Evolutionary conservation across 148 eudicot genomes (phyloP).

Genomic region (Rhododendron mucronatum): DNA sequence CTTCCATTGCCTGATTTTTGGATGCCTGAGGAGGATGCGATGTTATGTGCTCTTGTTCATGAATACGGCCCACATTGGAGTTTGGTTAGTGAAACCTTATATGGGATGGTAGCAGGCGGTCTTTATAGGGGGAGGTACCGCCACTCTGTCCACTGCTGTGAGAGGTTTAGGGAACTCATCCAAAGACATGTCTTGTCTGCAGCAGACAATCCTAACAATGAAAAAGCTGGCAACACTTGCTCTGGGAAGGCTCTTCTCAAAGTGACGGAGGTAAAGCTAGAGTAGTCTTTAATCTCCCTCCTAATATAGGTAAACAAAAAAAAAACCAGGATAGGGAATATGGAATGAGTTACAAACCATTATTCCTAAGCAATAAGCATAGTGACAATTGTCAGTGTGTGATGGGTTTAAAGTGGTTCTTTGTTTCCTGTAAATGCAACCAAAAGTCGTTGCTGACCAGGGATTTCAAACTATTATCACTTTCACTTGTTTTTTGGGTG

Average conservation of each 20-base stretch:
- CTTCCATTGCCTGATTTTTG: conserved; percentile 78
- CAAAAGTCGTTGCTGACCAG: background rate
- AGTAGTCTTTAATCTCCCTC: background rate
- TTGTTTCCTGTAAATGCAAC: conserved; percentile 9
- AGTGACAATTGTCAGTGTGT: background rate
- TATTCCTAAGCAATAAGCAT: background rate
- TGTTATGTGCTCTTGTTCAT: conserved; percentile 84
- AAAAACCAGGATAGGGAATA: background rate
- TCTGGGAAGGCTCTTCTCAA: conserved; percentile 69
- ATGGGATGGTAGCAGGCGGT: conserved; percentile 89
- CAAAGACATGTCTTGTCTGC: conserved; percentile 64
- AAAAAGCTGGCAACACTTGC: conserved; percentile 48
- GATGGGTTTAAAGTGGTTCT: background rate
- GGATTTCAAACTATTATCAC: background rate
- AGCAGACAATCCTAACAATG: conserved; percentile 53
- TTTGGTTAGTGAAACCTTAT: conserved; percentile 77
- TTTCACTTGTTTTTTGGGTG: background rate
- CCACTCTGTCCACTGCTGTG: conserved; percentile 87
- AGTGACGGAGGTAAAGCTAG: conserved; percentile 83
- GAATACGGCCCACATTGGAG: conserved; percentile 93
- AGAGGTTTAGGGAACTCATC: conserved; percentile 87
- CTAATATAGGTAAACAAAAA: background rate
- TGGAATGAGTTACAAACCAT: background rate
- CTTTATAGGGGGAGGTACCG: conserved; percentile 78
- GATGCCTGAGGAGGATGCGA: conserved; percentile 84